These are phyloP conservation scores for Penicillium bovifimosum DNA, from an alignment of 495 filamentous ascomycete species.

Conservation along the genomic window DNA sequence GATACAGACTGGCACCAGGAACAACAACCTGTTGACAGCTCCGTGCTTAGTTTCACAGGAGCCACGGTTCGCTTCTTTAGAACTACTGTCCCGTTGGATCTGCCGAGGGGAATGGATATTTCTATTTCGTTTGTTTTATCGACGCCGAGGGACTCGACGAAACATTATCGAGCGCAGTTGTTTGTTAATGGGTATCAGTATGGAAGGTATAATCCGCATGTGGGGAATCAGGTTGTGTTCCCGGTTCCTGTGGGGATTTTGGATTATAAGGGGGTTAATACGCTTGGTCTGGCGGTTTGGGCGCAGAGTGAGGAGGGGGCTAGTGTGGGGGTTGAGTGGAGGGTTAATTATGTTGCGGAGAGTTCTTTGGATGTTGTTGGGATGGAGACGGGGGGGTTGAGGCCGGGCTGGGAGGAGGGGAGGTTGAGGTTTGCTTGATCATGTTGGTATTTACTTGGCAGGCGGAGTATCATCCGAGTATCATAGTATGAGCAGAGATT, in stretches of 20 bases:
- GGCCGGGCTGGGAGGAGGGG: constrained; percentile 36
- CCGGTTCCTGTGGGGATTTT: constrained; percentile 46
- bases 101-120: constrained; percentile 37
- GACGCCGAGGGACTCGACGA: constrained; percentile 15
- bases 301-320: constrained; percentile 41
- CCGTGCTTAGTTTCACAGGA: constrained; percentile 42
- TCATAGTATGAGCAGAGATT: too few species aligned
- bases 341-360: constrained; percentile 34
- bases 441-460: not conserved
- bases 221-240: constrained; percentile 48
- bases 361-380: constrained; percentile 39
- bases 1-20: constrained; percentile 35
- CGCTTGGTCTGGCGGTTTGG: constrained; percentile 44
- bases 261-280: constrained; percentile 43
- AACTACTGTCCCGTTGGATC: constrained; percentile 46
- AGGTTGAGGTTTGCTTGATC: constrained; percentile 27
- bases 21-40: constrained; percentile 15
- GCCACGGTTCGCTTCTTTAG: constrained; percentile 55
- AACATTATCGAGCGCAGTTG: constrained; percentile 33
- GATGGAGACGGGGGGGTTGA: constrained; percentile 33
- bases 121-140: constrained; percentile 44
- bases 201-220: constrained; percentile 44
- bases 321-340: constrained; percentile 31
- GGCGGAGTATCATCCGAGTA: too few species aligned
- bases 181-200: constrained; percentile 50